A percentile compares a stretch with the other conserved stretches of the same genome.
These are phyloP conservation scores for Linum tenue DNA, from an alignment of 345 rosid species.

Conservation along the genomic window DNA sequence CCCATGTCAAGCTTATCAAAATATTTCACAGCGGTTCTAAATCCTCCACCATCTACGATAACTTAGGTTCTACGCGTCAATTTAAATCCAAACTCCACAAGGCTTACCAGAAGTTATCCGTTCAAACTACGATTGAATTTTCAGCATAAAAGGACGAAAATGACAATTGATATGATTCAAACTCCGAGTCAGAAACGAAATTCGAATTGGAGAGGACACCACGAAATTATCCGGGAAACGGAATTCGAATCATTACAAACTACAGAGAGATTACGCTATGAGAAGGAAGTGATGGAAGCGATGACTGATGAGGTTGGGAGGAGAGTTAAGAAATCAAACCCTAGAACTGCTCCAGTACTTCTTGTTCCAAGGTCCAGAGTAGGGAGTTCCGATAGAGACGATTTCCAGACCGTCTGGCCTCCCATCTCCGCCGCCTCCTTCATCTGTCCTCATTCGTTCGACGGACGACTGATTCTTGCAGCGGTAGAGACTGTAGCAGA, in stretches of 20 bases:
- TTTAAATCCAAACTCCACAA: not conserved
- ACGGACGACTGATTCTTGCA: not conserved
- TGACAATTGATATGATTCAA: too few species aligned
- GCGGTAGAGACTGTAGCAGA: not conserved
- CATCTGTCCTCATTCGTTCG: slow-evolving; percentile 9
- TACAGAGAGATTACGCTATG: not conserved
- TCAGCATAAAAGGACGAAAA: too few species aligned
- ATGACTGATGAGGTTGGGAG: not conserved
- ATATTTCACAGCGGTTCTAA: not conserved
- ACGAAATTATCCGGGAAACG: not conserved
- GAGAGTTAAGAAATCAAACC: slow-evolving; percentile 39
- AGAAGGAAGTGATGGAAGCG: too few species aligned
- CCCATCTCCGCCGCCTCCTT: not conserved
- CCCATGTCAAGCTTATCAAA: not conserved
- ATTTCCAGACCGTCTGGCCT: slow-evolving; percentile 51
- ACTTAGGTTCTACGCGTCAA: too few species aligned
- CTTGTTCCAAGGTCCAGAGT: slow-evolving; percentile 72
- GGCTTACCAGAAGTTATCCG: not conserved
- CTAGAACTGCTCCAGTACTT: slow-evolving; percentile 95
- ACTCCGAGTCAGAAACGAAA: too few species aligned
- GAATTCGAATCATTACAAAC: not conserved
- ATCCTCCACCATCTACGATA: not conserved
- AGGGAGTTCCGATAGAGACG: slow-evolving; percentile 60
- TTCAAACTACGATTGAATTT: not conserved
- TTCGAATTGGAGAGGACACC: too few species aligned